phyloP scores from a whole-genome alignment of 192 early-diverging fungal species.

The Entophlyctis helioformis region DNA sequence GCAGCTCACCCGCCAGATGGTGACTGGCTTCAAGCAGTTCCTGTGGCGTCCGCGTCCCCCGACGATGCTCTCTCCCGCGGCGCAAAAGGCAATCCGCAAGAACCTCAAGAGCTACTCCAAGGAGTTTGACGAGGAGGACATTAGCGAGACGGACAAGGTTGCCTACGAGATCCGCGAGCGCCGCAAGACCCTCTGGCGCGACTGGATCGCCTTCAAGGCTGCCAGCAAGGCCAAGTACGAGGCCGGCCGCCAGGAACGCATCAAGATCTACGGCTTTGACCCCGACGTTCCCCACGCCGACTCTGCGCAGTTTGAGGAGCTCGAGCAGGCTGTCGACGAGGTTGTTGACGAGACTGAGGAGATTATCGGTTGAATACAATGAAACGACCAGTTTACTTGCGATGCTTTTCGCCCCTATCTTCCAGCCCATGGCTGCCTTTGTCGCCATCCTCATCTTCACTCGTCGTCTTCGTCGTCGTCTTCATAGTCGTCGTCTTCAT shows the following conservation, averaged over 20 bases:
- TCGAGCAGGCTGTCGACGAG: constrained; percentile 83
- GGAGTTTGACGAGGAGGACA: constrained; percentile 85
- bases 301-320: constrained; percentile 56
- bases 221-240: constrained; percentile 42
- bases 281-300: constrained; percentile 20
- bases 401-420: too few relatives aligned
- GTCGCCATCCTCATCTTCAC: too few relatives aligned
- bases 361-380: constrained; percentile 5
- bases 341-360: constrained; percentile 66
- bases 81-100: constrained; percentile 83
- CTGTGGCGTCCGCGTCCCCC: constrained; percentile 90
- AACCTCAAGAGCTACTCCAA: constrained; percentile 79
- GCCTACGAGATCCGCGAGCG: constrained; percentile 63
- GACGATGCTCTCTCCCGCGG: constrained; percentile 61
- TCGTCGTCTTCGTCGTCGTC: too few relatives aligned
- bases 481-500: too few relatives aligned
- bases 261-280: constrained; percentile 38
- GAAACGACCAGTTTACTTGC: too few relatives aligned
- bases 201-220: constrained; percentile 77
- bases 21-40: constrained; percentile 84
- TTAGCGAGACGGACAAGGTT: constrained; percentile 53
- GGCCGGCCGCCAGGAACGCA: constrained; percentile 39
- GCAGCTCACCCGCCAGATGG: constrained; percentile 55
- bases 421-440: too few relatives aligned
- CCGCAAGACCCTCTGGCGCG: constrained; percentile 61